These are phyloP conservation scores for Fusarium subglutinans DNA, from an alignment of 2,329 filamentous ascomycete species.

Conservation along the genomic window DNA sequence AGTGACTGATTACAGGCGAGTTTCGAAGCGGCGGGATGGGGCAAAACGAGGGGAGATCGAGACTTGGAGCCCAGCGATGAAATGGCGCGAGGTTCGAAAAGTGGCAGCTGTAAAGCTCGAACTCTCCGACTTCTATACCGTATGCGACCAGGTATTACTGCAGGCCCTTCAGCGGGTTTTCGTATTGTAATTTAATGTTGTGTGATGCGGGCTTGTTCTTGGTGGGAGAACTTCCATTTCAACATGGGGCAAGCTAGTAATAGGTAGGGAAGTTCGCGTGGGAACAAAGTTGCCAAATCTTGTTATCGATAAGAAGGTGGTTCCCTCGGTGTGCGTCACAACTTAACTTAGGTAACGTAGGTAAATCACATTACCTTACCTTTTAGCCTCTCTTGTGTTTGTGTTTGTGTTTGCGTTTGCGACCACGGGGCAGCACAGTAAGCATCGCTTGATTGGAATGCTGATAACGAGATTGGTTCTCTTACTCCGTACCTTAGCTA, in stretches of 20 bases:
- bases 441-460: background rate
- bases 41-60: constrained; percentile 31
- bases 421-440: background rate
- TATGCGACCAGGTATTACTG: background rate
- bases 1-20: constrained; percentile 20
- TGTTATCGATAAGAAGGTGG: constrained; percentile 45
- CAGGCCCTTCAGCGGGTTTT: constrained; percentile 12
- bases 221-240: constrained; percentile 31
- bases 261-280: constrained; percentile 6
- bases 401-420: background rate
- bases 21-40: constrained; percentile 21
- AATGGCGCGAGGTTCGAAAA: constrained; percentile 4
- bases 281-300: constrained; percentile 35
- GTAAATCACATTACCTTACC: background rate
- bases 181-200: constrained; percentile 29
- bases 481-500: background rate
- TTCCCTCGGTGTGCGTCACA: constrained; percentile 18
- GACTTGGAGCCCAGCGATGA: constrained; percentile 3
- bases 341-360: background rate
- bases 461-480: background rate
- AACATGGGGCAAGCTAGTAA: constrained; percentile 21
- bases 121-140: background rate
- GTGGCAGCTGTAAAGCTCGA: background rate
- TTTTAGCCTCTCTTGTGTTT: background rate
- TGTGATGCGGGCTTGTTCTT: constrained; percentile 38